Percentiles rank a stretch among this genome's conserved stretches.
These are phyloP conservation scores for Boletus nobilissimus DNA, from an alignment of 1,284 basidiomycete genomes.

Conservation along the genomic window DNA sequence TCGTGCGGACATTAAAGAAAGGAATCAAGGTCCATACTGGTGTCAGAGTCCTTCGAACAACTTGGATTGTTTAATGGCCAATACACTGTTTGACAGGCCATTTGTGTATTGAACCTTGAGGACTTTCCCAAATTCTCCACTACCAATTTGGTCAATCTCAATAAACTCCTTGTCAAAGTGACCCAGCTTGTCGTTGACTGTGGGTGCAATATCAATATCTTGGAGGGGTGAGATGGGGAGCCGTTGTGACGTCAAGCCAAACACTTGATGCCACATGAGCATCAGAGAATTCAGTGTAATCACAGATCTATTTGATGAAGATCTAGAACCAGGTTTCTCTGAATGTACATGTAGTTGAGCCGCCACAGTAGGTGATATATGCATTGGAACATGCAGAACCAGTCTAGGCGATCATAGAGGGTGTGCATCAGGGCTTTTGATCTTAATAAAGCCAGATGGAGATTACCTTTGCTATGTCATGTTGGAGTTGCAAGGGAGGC, in stretches of 20 bases:
- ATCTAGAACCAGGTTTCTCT: slow-evolving; percentile 63
- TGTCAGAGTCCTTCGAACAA: slow-evolving; percentile 92
- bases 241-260: slow-evolving; percentile 33
- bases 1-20: slow-evolving; percentile 26
- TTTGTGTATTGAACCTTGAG: slow-evolving; percentile 86
- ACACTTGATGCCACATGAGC: slow-evolving; percentile 39
- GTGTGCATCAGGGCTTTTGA: slow-evolving; percentile 26
- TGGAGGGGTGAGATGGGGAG: slow-evolving; percentile 32
- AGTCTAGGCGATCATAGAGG: slow-evolving; percentile 53
- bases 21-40: slow-evolving; percentile 60
- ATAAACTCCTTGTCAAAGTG: slow-evolving; percentile 84
- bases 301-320: slow-evolving; percentile 62
- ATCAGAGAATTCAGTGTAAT: slow-evolving; percentile 53
- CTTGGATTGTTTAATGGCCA: slow-evolving; percentile 96
- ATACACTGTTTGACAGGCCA: slow-evolving; percentile 63
- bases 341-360: slow-evolving; percentile 53
- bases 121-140: slow-evolving; percentile 95
- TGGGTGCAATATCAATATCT: slow-evolving; percentile 24
- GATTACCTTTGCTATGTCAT: slow-evolving; percentile 52
- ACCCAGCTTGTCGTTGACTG: slow-evolving; percentile 53
- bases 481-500: slow-evolving; percentile 75
- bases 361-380: slow-evolving; percentile 52
- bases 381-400: no score
- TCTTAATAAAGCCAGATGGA: slow-evolving; percentile 45
- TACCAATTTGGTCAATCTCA: slow-evolving; percentile 85